These are phyloP conservation scores for Candida sithepensis DNA, from an alignment of 805 yeast genomes.

Conservation along the genomic window DNA sequence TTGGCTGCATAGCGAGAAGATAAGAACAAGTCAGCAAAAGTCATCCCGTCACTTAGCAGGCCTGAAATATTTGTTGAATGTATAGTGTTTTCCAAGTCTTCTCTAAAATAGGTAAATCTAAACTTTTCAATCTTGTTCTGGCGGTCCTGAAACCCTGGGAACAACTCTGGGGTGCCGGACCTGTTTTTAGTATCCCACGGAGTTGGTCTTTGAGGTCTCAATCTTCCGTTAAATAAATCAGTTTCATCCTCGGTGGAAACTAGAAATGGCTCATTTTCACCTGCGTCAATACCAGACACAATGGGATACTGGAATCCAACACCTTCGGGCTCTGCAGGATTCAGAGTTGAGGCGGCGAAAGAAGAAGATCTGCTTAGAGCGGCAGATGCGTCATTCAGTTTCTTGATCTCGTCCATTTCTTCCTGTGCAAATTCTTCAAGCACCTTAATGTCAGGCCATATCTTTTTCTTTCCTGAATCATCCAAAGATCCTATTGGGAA, in stretches of 20 bases:
- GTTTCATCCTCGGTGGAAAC: slow-evolving; percentile 48
- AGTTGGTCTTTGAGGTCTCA: slow-evolving; percentile 69
- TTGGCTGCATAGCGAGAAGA: slow-evolving; percentile 33
- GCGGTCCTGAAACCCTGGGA: slow-evolving; percentile 15
- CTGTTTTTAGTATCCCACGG: slow-evolving; percentile 61
- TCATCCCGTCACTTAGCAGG: slow-evolving; percentile 52
- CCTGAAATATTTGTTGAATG: slow-evolving; percentile 90
- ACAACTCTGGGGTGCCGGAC: slow-evolving; percentile 6
- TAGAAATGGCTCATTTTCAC: slow-evolving; percentile 24
- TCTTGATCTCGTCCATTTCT: slow-evolving; percentile 44
- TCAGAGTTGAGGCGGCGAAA: slow-evolving; percentile 1
- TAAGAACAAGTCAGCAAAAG: slow-evolving; percentile 62
- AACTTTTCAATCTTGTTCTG: slow-evolving; percentile 42
- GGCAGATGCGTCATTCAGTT: slow-evolving; percentile 23
- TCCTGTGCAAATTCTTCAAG: slow-evolving; percentile 74
- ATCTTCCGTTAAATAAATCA: slow-evolving; percentile 54
- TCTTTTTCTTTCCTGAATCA: slow-evolving; percentile 31
- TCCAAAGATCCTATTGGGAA: slow-evolving; percentile 65
- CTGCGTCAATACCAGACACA: slow-evolving; percentile 28
- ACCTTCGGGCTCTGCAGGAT: slow-evolving; percentile 11
- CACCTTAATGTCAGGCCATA: slow-evolving; percentile 83
- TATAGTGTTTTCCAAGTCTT: slow-evolving; percentile 81
- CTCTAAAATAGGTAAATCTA: slow-evolving; percentile 90
- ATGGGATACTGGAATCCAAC: slow-evolving; percentile 41
- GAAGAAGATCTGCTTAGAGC: slow-evolving; percentile 25